phyloP scores from a whole-genome alignment of 2,329 filamentous ascomycete genomes.

The Alternaria dauci region DNA sequence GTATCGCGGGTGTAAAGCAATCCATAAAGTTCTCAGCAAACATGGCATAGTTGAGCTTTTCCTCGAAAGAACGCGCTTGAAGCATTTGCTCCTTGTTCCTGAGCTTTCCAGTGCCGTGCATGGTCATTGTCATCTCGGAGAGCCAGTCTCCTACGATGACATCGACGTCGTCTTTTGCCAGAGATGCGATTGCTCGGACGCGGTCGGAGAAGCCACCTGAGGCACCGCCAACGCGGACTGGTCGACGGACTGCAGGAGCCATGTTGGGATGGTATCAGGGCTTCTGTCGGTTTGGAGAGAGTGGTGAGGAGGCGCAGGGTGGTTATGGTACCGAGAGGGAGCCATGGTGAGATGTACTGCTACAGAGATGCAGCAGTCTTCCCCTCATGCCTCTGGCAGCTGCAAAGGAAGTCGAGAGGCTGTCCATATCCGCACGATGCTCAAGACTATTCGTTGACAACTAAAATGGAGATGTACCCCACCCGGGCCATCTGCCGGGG shows the following conservation, averaged over 20 bases:
- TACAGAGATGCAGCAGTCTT: neutral
- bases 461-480: conserved; percentile 22
- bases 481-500: conserved; percentile 12
- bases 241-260: conserved; percentile 34
- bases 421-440: conserved; percentile 27
- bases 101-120: conserved; percentile 37
- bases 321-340: neutral
- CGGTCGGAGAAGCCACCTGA: conserved; percentile 57
- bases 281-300: neutral
- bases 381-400: neutral
- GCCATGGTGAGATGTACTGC: neutral
- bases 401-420: conserved; percentile 15
- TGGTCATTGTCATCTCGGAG: conserved; percentile 43
- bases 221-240: conserved; percentile 55
- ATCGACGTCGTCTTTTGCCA: conserved; percentile 50
- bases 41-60: conserved; percentile 39
- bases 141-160: conserved; percentile 48
- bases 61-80: conserved; percentile 53
- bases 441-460: conserved; percentile 8
- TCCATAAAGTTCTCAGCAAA: conserved; percentile 58
- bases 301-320: neutral
- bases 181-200: conserved; percentile 53
- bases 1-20: conserved; percentile 53
- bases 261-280: conserved; percentile 17
- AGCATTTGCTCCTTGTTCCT: conserved; percentile 52